phyloP scores from a whole-genome alignment of 1,139 yeast genomes.

The Pichia sp. region DNA sequence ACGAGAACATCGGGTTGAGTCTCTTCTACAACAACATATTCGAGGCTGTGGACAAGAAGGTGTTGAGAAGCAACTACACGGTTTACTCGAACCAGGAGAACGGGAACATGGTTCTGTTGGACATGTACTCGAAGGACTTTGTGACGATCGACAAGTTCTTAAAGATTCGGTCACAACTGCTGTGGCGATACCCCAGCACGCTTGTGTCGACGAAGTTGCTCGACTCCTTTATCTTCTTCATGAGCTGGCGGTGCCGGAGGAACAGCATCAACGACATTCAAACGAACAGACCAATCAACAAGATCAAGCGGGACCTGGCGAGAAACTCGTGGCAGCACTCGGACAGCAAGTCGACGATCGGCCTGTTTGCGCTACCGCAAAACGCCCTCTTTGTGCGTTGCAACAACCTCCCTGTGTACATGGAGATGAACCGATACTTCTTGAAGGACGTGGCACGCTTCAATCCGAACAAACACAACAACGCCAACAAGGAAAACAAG shows the following conservation, averaged over 20 bases:
- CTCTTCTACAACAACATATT: slow-evolving; percentile 67
- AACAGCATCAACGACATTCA: slow-evolving; percentile 31
- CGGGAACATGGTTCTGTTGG: slow-evolving; percentile 54
- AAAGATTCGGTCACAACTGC: slow-evolving; percentile 76
- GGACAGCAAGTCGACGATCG: slow-evolving; percentile 52
- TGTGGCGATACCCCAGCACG: slow-evolving; percentile 82
- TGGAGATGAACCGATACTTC: slow-evolving; percentile 85
- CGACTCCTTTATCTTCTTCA: slow-evolving; percentile 78
- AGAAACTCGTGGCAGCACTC: slow-evolving; percentile 90
- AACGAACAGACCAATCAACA: slow-evolving; percentile 51
- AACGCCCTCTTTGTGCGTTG: slow-evolving; percentile 69
- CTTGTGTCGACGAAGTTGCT: slow-evolving; percentile 71
- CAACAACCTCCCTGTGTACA: slow-evolving; percentile 72
- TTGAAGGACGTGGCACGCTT: slow-evolving; percentile 51
- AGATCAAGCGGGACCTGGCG: slow-evolving; percentile 79
- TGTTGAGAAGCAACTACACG: slow-evolving; percentile 57
- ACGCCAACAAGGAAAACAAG: slow-evolving; percentile 44
- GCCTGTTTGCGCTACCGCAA: slow-evolving; percentile 60
- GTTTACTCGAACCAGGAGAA: slow-evolving; percentile 49
- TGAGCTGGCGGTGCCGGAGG: slow-evolving; percentile 51
- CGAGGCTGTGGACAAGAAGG: slow-evolving; percentile 74
- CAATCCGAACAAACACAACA: slow-evolving; percentile 32
- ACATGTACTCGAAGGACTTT: slow-evolving; percentile 59
- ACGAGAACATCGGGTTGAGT: slow-evolving; percentile 64
- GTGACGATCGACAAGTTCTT: slow-evolving; percentile 67